Conservation (phyloP, 2,329 filamentous ascomycete genomes). For the Stagonosporopsis cucurbitacearum region DNA sequence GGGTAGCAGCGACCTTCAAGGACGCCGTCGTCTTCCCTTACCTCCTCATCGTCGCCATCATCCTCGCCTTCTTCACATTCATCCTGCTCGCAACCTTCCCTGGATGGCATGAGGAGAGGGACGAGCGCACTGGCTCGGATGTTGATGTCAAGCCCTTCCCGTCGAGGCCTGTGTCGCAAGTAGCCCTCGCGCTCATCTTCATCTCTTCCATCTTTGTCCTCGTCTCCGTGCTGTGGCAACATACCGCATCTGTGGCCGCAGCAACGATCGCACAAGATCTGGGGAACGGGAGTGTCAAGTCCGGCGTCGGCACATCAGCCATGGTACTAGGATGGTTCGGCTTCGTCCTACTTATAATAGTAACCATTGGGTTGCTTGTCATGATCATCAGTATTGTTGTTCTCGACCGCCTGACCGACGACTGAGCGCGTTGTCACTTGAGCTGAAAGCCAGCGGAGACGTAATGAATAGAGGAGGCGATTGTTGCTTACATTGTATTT, state of each 20-base stretch:
- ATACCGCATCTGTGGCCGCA: slow-evolving; percentile 94
- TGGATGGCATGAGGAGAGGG: slow-evolving; percentile 92
- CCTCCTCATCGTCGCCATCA: slow-evolving; percentile 96
- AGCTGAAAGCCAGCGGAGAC: slow-evolving; percentile 4
- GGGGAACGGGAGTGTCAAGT: slow-evolving; percentile 85
- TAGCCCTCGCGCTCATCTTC: slow-evolving; percentile 91
- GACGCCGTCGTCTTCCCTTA: slow-evolving; percentile 99
- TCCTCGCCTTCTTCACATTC: slow-evolving; percentile 96
- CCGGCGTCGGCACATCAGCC: slow-evolving; percentile 88
- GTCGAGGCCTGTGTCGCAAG: slow-evolving; percentile 87
- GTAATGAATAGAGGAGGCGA: slow-evolving; percentile 23
- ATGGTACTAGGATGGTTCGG: slow-evolving; percentile 99
- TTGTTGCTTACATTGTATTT: slow-evolving; percentile 30
- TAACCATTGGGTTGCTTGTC: slow-evolving; percentile 91
- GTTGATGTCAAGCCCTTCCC: slow-evolving; percentile 94
- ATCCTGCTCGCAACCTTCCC: slow-evolving; percentile 95
- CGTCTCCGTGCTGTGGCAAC: slow-evolving; percentile 80
- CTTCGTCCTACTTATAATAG: slow-evolving; percentile 89
- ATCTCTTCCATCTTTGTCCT: slow-evolving; percentile 70
- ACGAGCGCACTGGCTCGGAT: slow-evolving; percentile 76
- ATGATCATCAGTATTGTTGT: slow-evolving; percentile 96
- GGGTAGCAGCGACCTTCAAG: slow-evolving; percentile 96
- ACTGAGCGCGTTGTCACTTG: slow-evolving; percentile 13
- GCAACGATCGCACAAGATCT: slow-evolving; percentile 92
- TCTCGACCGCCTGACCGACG: slow-evolving; percentile 66